Base-by-base conservation (phyloP, 345 rosid genomes). In the Syzygium aromaticum region DNA sequence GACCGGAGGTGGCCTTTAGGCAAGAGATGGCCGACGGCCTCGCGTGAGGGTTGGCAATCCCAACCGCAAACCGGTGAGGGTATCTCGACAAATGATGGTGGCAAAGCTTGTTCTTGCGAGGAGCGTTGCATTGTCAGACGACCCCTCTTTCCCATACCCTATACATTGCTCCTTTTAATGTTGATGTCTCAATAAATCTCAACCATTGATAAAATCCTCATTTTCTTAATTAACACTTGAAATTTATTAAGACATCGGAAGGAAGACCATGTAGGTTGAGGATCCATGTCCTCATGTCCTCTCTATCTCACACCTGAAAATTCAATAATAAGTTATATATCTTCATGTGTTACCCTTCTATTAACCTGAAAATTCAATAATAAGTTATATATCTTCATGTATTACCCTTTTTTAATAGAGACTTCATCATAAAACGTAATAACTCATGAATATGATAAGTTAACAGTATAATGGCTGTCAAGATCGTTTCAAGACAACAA, bases 11-110 rank as follows among this genome's bases (percentile, higher is more conserved):
- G 28, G 64, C 14, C 1, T 0, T 1, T 4, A 2, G 63, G 28
- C 28, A 6, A 57, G 63, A 25, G 63, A 57, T 57, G 64, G 64
- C 30, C 16, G 15, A 27, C 14, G 30, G 0, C 64, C 64, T 27
- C 5, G 64, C 11, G 64, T 28, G 11, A 11, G 28, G 64, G 30
- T n/a, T 0, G 30, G 7, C 2, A 15, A 27, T 4, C 16, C 30
- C 12, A 27, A 15, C 27, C 64, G 27, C 16, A 7, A 9, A 22
- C 61, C 25, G 14, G 4, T 5, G 43, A 16, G 25, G 46, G 46
- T 19, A 12, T 7, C 0, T 4, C 23, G 6, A 22, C 5, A 11
- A 0, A 64, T 16, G 43, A 30, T 1, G 0, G 1, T 64, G 43
- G 11, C n/a, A n/a, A n/a, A n/a, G n/a, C n/a, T n/a, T n/a, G n/a